phyloP scores from a whole-genome alignment of 768 basidiomycete genomes.

The Chalciporus sphaerocephalus region DNA sequence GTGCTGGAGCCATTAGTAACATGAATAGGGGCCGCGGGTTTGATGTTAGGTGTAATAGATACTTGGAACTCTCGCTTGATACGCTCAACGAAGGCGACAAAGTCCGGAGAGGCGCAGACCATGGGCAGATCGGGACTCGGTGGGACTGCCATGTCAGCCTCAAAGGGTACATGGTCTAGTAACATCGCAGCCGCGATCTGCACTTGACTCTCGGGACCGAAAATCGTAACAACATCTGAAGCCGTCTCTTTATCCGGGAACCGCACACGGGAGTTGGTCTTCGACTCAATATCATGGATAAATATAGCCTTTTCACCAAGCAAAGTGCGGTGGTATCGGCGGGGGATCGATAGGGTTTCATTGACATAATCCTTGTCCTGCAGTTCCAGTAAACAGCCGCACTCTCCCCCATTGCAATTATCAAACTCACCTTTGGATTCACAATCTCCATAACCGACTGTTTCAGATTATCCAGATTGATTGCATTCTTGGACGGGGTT shows the following conservation, averaged over 20 bases:
- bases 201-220: constrained; percentile 94
- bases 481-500: constrained; percentile 95
- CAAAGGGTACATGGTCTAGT: constrained; percentile 93
- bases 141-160: constrained; percentile 90
- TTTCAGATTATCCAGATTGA: constrained; percentile 91
- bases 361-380: constrained; percentile 97
- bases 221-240: constrained; percentile 94
- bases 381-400: neutral
- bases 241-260: constrained; percentile 93
- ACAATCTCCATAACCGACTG: constrained; percentile 97
- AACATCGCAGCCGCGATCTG: constrained; percentile 97
- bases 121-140: constrained; percentile 74
- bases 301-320: constrained; percentile 96
- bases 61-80: constrained; percentile 94
- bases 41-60: constrained; percentile 78
- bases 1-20: constrained; percentile 45
- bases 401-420: neutral
- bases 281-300: constrained; percentile 93
- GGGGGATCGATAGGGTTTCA: constrained; percentile 89
- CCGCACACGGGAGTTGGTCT: constrained; percentile 89
- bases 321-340: constrained; percentile 91
- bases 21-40: constrained; percentile 34
- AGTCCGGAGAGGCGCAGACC: constrained; percentile 76
- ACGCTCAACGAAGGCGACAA: constrained; percentile 78
- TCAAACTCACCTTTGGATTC: constrained; percentile 74